Evolutionary conservation across 306 rosid species (phyloP).

Genomic region (Cercis canadensis): DNA sequence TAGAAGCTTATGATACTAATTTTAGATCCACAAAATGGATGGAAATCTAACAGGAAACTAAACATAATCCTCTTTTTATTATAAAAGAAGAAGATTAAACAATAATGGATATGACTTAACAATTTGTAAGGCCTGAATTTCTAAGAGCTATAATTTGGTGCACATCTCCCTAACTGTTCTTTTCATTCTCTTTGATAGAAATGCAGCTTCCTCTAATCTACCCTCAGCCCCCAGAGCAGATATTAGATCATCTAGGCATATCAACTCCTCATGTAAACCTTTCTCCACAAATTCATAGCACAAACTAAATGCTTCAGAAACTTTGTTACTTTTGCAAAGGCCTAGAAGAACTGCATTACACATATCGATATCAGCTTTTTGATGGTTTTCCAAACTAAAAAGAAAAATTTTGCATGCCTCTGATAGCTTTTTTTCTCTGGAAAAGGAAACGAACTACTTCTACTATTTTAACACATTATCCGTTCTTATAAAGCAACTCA

Average conservation of each 20-base stretch:
- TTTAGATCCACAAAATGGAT: neutral
- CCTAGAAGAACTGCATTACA: conserved; percentile 55
- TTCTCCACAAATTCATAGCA: conserved; percentile 69
- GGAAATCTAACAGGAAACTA: no score
- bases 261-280: conserved; percentile 59
- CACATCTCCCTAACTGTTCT: conserved; percentile 27
- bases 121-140: conserved; percentile 35
- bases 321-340: conserved; percentile 63
- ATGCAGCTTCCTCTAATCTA: conserved; percentile 63
- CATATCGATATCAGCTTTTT: conserved; percentile 42
- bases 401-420: conserved; percentile 68
- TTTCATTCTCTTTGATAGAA: conserved; percentile 63
- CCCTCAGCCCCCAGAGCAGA: conserved; percentile 62
- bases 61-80: no score
- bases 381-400: conserved; percentile 60
- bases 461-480: conserved; percentile 64
- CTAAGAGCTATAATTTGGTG: conserved; percentile 29
- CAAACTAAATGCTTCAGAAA: conserved; percentile 74
- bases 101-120: conserved; percentile 30
- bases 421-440: conserved; percentile 53
- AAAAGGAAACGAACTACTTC: conserved; percentile 61
- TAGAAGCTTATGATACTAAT: neutral
- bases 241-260: conserved; percentile 55
- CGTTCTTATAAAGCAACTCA: conserved; percentile 64
- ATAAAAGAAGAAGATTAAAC: conserved; percentile 7